Base-by-base conservation (phyloP, 169 alveolate species). In the Amoebophrya sp. region DNA sequence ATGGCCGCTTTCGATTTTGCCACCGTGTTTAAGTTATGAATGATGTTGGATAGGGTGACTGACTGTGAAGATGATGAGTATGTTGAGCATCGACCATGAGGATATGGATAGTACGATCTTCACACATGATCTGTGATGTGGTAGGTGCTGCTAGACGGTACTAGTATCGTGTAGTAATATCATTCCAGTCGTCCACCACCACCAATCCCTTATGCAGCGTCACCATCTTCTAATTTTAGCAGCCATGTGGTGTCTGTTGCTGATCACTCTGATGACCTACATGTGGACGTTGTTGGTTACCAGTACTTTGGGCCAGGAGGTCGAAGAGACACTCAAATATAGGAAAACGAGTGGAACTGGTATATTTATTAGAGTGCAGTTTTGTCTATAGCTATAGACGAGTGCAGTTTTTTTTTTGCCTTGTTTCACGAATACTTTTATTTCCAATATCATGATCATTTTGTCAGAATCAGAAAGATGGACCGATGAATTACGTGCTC, bases 181-280 rank as follows among this genome's bases (percentile, higher is more conserved):
- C n/a, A 53, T 53, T 10, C 76, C 23, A 23, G 10, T 53, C n/a
- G n/a, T 53, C n/a, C 10, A 14, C 76, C 76, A 53, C 76, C 10
- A 14, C 76, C 76, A n/a, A n/a, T n/a, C n/a, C n/a, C n/a, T n/a
- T n/a, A 53, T 53, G n/a, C 76, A 53, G 10, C 76, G 76, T 23
- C 76, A 53, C 76, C 76, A 14, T 14, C 76, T 14, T 14, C 76
- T 23, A 53, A n/a, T n/a, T n/a, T n/a, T n/a, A n/a, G n/a, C n/a
- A n/a, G n/a, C n/a, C n/a, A n/a, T n/a, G n/a, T n/a, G 83, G 83
- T 65, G 83, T 65, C 83, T 65, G 36, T 18, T 65, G 2, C 83
- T 65, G 83, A 65, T 65, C 83, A 65, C 83, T 6, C 83, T 65
- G 83, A 65, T 65, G 83, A 65, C 83, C 36, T 65, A 65, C 83